Evolutionary conservation across 2,329 filamentous ascomycete species (phyloP).

Genomic region (Colletotrichum sp.): DNA sequence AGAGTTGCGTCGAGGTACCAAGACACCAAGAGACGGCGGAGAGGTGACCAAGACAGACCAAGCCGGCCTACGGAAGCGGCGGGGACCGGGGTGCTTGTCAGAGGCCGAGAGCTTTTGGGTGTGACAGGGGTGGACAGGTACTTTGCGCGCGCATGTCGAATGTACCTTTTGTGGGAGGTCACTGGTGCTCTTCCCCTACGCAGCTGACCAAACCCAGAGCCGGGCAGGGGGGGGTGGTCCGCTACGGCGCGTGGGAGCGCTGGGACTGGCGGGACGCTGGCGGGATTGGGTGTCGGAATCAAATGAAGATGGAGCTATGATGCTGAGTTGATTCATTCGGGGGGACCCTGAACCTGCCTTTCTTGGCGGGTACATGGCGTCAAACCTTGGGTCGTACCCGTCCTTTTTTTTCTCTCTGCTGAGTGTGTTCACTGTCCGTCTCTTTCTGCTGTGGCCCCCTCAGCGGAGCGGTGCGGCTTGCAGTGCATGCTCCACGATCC

Average conservation of each 20-base stretch:
- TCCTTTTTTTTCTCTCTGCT: neutral
- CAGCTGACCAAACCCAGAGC: constrained; percentile 15
- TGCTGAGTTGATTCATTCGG: constrained; percentile 14
- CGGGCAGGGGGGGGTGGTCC: constrained; percentile 4
- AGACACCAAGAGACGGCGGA: neutral
- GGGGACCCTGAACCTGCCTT: constrained; percentile 7
- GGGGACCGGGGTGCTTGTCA: constrained; percentile 22
- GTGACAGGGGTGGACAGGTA: neutral
- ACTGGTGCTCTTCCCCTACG: neutral
- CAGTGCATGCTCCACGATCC: neutral
- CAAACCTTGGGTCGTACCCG: neutral
- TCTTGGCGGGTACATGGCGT: constrained; percentile 1
- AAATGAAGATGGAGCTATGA: constrained; percentile 13
- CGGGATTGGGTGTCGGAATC: neutral
- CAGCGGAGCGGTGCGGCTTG: neutral
- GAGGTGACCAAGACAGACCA: constrained; percentile 16
- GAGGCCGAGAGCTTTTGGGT: constrained; percentile 11
- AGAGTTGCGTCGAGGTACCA: constrained; percentile 1
- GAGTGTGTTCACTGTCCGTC: neutral
- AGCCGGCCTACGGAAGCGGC: constrained; percentile 21
- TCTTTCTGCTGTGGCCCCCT: neutral
- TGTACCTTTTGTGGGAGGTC: neutral
- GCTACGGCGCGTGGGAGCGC: neutral
- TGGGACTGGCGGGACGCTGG: neutral
- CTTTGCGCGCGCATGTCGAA: neutral